Percentiles rank a stretch among this genome's conserved stretches.
phyloP scores from a whole-genome alignment of 2,329 filamentous ascomycete species.

The Rugonectria rugulosa region DNA sequence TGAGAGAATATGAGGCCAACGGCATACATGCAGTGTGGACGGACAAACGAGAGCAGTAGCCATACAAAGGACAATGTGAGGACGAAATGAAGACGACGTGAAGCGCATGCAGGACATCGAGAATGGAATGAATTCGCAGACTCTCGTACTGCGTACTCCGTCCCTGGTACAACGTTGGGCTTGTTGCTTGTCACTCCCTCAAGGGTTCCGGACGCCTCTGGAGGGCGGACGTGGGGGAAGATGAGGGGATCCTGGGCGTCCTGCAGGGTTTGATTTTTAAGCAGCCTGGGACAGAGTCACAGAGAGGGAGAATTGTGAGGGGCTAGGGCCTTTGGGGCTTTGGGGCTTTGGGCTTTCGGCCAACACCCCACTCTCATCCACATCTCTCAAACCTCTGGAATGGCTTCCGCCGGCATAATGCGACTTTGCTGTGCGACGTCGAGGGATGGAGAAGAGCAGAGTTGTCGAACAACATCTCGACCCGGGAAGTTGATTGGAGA shows the following conservation, averaged over 20 bases:
- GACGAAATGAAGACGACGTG: too few relatives aligned
- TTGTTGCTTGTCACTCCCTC: background rate
- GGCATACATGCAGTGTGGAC: background rate
- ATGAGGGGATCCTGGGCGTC: constrained; percentile 31
- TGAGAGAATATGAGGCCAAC: background rate
- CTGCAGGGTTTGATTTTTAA: constrained; percentile 37
- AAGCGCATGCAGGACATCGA: too few relatives aligned
- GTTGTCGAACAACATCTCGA: background rate
- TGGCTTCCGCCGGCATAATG: constrained; percentile 3
- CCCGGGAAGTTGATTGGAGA: constrained; percentile 2
- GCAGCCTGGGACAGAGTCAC: constrained; percentile 21
- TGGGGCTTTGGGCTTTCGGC: too few relatives aligned
- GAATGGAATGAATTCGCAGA: too few relatives aligned
- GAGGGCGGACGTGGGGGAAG: constrained; percentile 26
- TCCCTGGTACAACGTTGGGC: too few relatives aligned
- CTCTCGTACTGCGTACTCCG: too few relatives aligned
- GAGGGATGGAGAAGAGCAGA: too few relatives aligned
- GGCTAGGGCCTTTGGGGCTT: too few relatives aligned
- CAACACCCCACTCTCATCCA: constrained; percentile 5
- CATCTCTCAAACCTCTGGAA: background rate
- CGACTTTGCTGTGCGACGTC: background rate
- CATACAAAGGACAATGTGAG: too few relatives aligned
- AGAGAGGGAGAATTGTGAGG: too few relatives aligned
- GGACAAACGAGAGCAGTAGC: too few relatives aligned
- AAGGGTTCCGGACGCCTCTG: background rate